Percentiles rank a stretch among this genome's conserved stretches.
phyloP scores from a whole-genome alignment of 352 stramenopile genomes.

The Globisporangium nodosum region DNA sequence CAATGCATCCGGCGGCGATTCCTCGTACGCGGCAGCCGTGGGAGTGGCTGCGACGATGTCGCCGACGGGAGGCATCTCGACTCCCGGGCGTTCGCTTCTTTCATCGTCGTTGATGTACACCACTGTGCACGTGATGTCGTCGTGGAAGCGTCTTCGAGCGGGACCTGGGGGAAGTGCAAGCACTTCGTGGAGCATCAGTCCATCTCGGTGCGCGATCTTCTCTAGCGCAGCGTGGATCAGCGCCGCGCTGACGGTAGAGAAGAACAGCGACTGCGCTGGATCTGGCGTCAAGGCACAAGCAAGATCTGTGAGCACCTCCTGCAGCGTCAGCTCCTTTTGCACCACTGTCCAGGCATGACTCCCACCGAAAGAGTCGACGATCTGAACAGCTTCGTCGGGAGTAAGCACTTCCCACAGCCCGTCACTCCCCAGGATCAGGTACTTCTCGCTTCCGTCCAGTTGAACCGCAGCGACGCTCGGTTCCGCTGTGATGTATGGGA shows the following conservation, averaged over 20 bases:
- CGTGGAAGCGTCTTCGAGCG: slow-evolving; percentile 52
- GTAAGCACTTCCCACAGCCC: slow-evolving; percentile 79
- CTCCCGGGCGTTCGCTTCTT: background rate
- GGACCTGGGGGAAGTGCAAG: slow-evolving; percentile 44
- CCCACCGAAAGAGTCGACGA: slow-evolving; percentile 67
- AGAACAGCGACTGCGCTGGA: slow-evolving; percentile 45
- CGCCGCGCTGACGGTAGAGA: slow-evolving; percentile 42
- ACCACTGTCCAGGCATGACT: no score
- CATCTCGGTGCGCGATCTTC: slow-evolving; percentile 63
- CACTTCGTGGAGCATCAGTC: slow-evolving; percentile 64
- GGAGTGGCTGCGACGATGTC: background rate
- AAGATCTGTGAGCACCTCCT: background rate
- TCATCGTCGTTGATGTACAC: slow-evolving; percentile 39
- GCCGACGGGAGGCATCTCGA: background rate
- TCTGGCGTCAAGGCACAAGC: slow-evolving; percentile 13
- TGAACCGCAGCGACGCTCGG: slow-evolving; percentile 48
- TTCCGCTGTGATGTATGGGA: slow-evolving; percentile 74
- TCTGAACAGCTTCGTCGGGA: slow-evolving; percentile 49
- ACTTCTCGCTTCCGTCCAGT: slow-evolving; percentile 54
- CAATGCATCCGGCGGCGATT: slow-evolving; percentile 1
- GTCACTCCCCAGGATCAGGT: slow-evolving; percentile 76
- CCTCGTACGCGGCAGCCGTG: background rate
- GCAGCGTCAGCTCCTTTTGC: no score
- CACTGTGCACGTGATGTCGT: slow-evolving; percentile 81
- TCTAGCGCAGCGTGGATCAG: slow-evolving; percentile 69